phyloP scores from a whole-genome alignment of 108 stramenopile genomes.

The Phaeodactylum tricornutum region DNA sequence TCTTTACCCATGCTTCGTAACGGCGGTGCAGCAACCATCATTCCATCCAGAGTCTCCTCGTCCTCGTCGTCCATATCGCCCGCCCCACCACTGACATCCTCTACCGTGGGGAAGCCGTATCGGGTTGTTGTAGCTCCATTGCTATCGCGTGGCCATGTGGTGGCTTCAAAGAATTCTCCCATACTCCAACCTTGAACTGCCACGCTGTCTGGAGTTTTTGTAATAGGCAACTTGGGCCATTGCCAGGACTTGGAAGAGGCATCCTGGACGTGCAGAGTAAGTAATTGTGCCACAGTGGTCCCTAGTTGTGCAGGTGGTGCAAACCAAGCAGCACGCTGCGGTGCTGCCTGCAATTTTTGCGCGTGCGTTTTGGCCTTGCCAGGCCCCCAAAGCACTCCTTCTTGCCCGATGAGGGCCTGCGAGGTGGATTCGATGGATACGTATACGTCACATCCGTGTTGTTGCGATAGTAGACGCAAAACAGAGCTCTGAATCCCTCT shows the following conservation, averaged over 20 bases:
- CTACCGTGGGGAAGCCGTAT: slow-evolving; percentile 61
- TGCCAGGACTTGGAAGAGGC: slow-evolving; percentile 3
- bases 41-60: slow-evolving; percentile 12
- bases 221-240: too few relatives aligned
- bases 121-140: slow-evolving; percentile 46
- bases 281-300: slow-evolving; percentile 39
- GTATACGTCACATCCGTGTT: slow-evolving; percentile 42
- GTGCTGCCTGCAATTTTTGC: slow-evolving; percentile 23
- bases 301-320: slow-evolving; percentile 50
- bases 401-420: slow-evolving; percentile 53
- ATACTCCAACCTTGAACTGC: slow-evolving; percentile 55
- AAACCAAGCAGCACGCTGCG: slow-evolving; percentile 12
- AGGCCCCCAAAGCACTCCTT: slow-evolving; percentile 64
- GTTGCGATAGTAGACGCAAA: slow-evolving; percentile 30
- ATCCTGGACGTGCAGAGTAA: slow-evolving; percentile 15
- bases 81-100: slow-evolving; percentile 4
- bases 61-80: slow-evolving; percentile 37
- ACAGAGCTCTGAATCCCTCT: slow-evolving; percentile 1
- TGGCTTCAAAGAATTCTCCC: slow-evolving; percentile 68
- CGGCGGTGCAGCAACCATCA: slow-evolving; percentile 23
- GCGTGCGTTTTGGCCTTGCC: slow-evolving; percentile 54
- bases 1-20: too few relatives aligned
- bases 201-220: slow-evolving; percentile 18
- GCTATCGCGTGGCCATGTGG: slow-evolving; percentile 77
- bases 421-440: slow-evolving; percentile 50